Percentiles rank a stretch among this genome's conserved stretches.
phyloP scores from a whole-genome alignment of 768 basidiomycete species.

The Pisolithus orientalis region DNA sequence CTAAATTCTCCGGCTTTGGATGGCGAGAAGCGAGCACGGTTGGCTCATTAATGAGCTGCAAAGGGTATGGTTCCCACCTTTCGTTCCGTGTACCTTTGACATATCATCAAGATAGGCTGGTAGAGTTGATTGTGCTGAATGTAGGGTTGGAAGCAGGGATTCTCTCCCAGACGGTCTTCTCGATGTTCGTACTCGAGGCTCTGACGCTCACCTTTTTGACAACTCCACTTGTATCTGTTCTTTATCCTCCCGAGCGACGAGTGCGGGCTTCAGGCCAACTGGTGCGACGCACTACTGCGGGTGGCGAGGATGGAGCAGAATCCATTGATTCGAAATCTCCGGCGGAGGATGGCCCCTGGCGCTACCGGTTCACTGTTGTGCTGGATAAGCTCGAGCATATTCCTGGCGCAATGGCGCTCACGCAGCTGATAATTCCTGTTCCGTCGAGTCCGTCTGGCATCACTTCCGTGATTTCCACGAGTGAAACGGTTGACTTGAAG shows the following conservation, averaged over 20 bases:
- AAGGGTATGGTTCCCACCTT: constrained; percentile 55
- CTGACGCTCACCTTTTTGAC: constrained; percentile 82
- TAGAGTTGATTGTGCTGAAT: constrained; percentile 94
- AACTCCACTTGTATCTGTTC: constrained; percentile 61
- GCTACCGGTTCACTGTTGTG: constrained; percentile 72
- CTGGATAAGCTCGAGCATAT: constrained; percentile 88
- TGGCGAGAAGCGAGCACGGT: constrained; percentile 81
- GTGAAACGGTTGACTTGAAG: constrained; percentile 4
- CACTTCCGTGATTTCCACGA: constrained; percentile 9
- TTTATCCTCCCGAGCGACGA: constrained; percentile 64
- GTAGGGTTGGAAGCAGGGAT: constrained; percentile 83
- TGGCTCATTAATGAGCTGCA: constrained; percentile 92
- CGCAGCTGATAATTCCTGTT: constrained; percentile 65
- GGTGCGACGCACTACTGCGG: neutral
- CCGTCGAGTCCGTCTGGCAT: constrained; percentile 3
- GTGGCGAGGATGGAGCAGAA: constrained; percentile 30
- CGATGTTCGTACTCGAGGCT: constrained; percentile 91
- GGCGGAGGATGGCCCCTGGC: constrained; percentile 29
- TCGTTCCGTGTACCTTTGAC: neutral
- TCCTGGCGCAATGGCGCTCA: constrained; percentile 83
- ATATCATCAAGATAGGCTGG: constrained; percentile 43
- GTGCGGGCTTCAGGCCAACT: constrained; percentile 41
- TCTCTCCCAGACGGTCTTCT: constrained; percentile 71
- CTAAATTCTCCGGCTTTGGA: constrained; percentile 59
- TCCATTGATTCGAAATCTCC: constrained; percentile 3